A percentile compares a stretch with the other conserved stretches of the same genome.
phyloP scores from a whole-genome alignment of 2,329 filamentous ascomycete species.

The Clonostachys rhizophaga region DNA sequence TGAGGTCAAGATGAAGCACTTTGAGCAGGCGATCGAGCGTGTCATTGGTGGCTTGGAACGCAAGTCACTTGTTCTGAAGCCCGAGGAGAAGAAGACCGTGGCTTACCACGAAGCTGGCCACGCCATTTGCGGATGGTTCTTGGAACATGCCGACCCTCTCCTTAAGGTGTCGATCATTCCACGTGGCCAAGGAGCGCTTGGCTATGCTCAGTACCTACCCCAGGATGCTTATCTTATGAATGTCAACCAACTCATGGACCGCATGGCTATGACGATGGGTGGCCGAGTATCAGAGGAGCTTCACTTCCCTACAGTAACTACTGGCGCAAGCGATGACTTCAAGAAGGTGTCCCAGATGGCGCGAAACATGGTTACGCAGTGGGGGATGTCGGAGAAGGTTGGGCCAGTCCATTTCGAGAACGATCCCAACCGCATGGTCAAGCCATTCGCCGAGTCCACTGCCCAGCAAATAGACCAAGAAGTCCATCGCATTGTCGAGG shows the following conservation, averaged over 20 bases:
- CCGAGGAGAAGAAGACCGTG: constrained; percentile 91
- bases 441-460: constrained; percentile 94
- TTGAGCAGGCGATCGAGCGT: constrained; percentile 96
- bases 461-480: constrained; percentile 89
- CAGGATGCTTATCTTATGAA: constrained; percentile 95
- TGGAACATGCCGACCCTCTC: constrained; percentile 92
- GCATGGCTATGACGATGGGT: constrained; percentile 98
- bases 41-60: constrained; percentile 95
- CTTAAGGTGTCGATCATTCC: constrained; percentile 99
- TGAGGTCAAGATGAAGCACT: constrained; percentile 82
- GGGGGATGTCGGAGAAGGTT: constrained; percentile 95
- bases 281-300: constrained; percentile 94
- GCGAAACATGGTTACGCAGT: constrained; percentile 97
- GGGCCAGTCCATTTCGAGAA: constrained; percentile 90
- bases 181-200: constrained; percentile 85
- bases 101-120: constrained; percentile 98
- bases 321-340: constrained; percentile 94
- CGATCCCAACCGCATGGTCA: constrained; percentile 76
- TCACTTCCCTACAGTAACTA: constrained; percentile 95
- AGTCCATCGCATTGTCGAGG: constrained; percentile 85
- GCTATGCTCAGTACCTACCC: constrained; percentile 97
- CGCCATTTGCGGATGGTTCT: constrained; percentile 97
- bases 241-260: constrained; percentile 93
- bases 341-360: constrained; percentile 97
- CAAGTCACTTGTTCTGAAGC: constrained; percentile 90